Base-by-base conservation (phyloP, 1,284 basidiomycete species). In the Heterobasidion parviporum region DNA sequence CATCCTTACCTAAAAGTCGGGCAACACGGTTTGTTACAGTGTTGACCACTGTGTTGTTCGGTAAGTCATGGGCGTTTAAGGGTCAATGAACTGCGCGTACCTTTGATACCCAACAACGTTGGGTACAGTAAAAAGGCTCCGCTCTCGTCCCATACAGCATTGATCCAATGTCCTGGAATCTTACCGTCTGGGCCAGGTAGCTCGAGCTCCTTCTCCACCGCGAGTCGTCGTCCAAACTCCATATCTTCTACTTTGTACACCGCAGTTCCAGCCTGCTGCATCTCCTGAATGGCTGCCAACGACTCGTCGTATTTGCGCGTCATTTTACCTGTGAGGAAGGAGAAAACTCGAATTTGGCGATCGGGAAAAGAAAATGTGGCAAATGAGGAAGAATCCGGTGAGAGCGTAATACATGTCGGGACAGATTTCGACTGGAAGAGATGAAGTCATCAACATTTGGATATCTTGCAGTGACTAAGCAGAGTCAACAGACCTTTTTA, bases 181-280 rank as follows among this genome's bases (percentile, higher is more conserved):
- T 73, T 75, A 20, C 86, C 86, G 66, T 89, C 88, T 2, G 83
- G 80, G 36, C 83, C 79, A 43, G 86, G 82, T 44, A 88, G 77
- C 67, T 98, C 93, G 50, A 99, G 72, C 65, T 99, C 96, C 58
- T 92, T 80, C 70, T 99, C 97, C 14, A 87, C 77, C 1, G 97
- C 97, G 51, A 99, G 76, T 9, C 97, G 80, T 56, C 97, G 78
- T n/a, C 97, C 96, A 66, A 99, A 98, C 68, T 99, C 97, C 96
- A 99, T 99, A 70, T 98, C 94, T 60, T 99, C 97, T 9, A 99
- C 84, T 66, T 86, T 89, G 72, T 89, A 92, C 16, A 93, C 82
- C 0, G 92, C 87, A 7, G 93, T 95, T 1, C 92, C 93, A 1
- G 92, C 92, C 69, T 95, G 93, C 68, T 96, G 93, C 94, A 98